Evolutionary conservation across 768 basidiomycete species (phyloP), one percentile per base, ranked within the genome.

Genomic region (Kwoniella bestiolae): DNA sequence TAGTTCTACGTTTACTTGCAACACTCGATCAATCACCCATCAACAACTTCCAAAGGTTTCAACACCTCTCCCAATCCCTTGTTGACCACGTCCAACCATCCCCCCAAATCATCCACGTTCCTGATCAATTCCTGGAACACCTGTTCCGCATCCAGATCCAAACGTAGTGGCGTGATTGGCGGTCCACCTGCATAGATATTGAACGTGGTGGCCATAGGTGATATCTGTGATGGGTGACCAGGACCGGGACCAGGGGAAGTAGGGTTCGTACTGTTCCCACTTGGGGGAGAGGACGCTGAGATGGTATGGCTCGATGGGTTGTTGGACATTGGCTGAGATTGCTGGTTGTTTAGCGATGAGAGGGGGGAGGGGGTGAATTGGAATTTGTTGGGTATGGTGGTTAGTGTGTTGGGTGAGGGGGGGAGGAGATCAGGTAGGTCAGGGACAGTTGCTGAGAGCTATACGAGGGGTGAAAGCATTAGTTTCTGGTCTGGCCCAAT

Each of bases 51-150:
- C 46, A 59, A 23, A 8, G 62, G 59, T 21, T 88, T 88, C 45
- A 94, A 81, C 8, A 94, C 84, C 26, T 83, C 85, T 32, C 84
- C 85, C 51, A 97, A 82, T 0, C 92, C 93, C 11, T 79, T 81
- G 74, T 92, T 90, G 0, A 94, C 85, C 0, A 88, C 84, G 4
- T 85, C 85, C 62, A 97, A 80, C 91, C 91, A 94, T 67, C 86
- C 84, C 2, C 85, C 84, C 35, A 97, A 85, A 73, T 90, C 87
- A 49, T 89, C 89, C 9, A 95, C 86, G 3, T 88, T 90, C 47
- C 84, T 81, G 47, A 87, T 87, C 52, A 97, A 85, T 75, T 92
- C 90, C 1, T 83, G 79, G 69, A 90, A 89, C 0, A 89, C 87
- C 34, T 83, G 84, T 9, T 87, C 88, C 28, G 84, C 85, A 21